Percentiles rank a stretch among this genome's conserved stretches.
phyloP scores from a whole-genome alignment of 768 basidiomycete genomes.

The Krasilnikovozyma curviuscula region DNA sequence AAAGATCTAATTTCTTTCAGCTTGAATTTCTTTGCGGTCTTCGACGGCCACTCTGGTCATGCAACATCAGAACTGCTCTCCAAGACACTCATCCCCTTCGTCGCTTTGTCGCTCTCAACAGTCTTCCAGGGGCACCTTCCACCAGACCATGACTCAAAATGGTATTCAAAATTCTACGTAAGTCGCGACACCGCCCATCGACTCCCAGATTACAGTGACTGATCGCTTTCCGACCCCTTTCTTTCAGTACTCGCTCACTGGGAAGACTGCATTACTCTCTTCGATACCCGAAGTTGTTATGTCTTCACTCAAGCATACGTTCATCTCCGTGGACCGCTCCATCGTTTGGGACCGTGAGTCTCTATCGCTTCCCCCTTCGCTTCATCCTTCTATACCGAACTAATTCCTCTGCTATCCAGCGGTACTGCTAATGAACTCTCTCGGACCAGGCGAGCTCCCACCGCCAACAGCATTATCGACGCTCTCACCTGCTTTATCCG shows the following conservation, averaged over 20 bases:
- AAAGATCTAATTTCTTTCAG: constrained; percentile 45
- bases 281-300: not conserved
- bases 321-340: not conserved
- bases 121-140: constrained; percentile 14
- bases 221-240: constrained; percentile 9
- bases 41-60: constrained; percentile 61
- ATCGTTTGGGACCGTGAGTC: constrained; percentile 10
- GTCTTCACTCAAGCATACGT: not conserved
- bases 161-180: not conserved
- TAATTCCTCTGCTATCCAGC: constrained; percentile 1
- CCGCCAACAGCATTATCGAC: constrained; percentile 45
- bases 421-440: constrained; percentile 23
- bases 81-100: constrained; percentile 62
- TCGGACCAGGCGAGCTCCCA: constrained; percentile 34
- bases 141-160: not conserved
- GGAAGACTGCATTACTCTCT: not conserved
- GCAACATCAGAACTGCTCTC: constrained; percentile 71
- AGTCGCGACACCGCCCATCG: constrained; percentile 17
- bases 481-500: constrained; percentile 70
- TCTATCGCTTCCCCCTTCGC: not conserved
- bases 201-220: not conserved
- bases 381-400: constrained; percentile 29
- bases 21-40: constrained; percentile 50
- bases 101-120: constrained; percentile 47
- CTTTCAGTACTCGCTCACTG: not conserved